Evolutionary conservation across 73 alveolate genomes (phyloP), one percentile per base, ranked within the genome.

Genomic region (Paramecium octaurelia): DNA sequence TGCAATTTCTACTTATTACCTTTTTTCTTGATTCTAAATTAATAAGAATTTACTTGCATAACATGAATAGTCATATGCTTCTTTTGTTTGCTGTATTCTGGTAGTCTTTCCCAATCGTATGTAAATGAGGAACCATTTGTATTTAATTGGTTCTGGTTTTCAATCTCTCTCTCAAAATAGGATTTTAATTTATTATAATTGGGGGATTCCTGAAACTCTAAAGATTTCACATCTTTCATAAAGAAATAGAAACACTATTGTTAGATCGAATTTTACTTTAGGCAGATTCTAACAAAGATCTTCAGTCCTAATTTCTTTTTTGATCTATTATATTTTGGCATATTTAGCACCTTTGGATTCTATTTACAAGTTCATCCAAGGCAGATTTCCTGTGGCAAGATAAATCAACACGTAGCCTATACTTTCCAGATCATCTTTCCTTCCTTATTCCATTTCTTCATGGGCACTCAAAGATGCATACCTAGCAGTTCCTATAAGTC

Each of bases 351-450:
- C 87, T 59, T 73, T 94, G 8, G 92, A 64, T n/a, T 89, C 90
- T 23, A 92, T 89, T 58, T 88, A 88, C 2, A 93, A 23, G 24
- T 80, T 48, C 91, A 80, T 80, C 98, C 98, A 92, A 57, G 97
- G 98, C 6, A 96, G 92, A 58, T 92, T 85, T 1, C 98, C 98
- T 18, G 92, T 69, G 3, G 95, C 91, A 40, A 96, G 84, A 86
- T 96, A 96, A 8, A 95, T 94, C 31, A 96, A 34, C 4, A 94
- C 95, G 86, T 96, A 96, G 8, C 97, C 98, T 12, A 94, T 58
- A 48, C 96, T 73, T 77, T 96, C 98, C 11, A 96, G 92, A 92
- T 96, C 98, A 93, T 96, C 98, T 80, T 97, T 93, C 87, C 98
- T 88, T 16, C 96, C 68, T 86, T 95, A 92, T 64, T 96, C 98